Percentiles rank a stretch among this genome's conserved stretches.
Evolutionary conservation across 2,329 filamentous ascomycete species (phyloP).

Genomic region (Microdochium bolleyi): DNA sequence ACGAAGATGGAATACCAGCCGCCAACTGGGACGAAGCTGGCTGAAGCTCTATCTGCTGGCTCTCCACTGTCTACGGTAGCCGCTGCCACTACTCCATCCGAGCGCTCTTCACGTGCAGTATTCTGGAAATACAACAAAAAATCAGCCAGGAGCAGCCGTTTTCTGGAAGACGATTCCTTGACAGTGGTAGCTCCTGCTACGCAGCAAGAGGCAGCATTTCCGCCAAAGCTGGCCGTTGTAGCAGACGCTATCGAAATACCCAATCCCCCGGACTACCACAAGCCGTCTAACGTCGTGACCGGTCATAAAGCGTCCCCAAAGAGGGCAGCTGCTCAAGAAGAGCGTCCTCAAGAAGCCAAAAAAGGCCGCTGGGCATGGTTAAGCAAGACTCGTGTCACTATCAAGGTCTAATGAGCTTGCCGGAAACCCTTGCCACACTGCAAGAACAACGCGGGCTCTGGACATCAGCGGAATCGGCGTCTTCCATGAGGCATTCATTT

Average conservation of each 20-base stretch:
- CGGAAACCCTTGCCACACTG: no score
- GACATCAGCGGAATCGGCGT: no score
- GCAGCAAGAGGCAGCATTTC: not conserved
- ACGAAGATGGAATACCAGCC: not conserved
- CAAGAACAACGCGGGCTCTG: no score
- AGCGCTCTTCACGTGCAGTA: not conserved
- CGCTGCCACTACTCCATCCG: no score
- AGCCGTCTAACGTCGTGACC: not conserved
- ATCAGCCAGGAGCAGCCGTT: not conserved
- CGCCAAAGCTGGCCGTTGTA: not conserved
- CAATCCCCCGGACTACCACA: not conserved
- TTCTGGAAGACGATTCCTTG: not conserved
- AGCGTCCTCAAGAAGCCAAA: not conserved
- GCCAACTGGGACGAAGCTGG: not conserved
- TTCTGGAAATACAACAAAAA: not conserved
- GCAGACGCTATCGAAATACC: not conserved
- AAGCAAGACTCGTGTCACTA: not conserved
- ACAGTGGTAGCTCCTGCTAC: not conserved
- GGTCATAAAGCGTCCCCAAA: not conserved
- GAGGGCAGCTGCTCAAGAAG: not conserved
- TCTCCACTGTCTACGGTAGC: not conserved
- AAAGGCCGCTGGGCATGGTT: not conserved
- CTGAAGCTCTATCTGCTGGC: not conserved
- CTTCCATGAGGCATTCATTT: no score
- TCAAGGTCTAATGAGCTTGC: not conserved